Evolutionary conservation across 2,329 filamentous ascomycete species (phyloP).

Genomic region (Pezicula carpinea): DNA sequence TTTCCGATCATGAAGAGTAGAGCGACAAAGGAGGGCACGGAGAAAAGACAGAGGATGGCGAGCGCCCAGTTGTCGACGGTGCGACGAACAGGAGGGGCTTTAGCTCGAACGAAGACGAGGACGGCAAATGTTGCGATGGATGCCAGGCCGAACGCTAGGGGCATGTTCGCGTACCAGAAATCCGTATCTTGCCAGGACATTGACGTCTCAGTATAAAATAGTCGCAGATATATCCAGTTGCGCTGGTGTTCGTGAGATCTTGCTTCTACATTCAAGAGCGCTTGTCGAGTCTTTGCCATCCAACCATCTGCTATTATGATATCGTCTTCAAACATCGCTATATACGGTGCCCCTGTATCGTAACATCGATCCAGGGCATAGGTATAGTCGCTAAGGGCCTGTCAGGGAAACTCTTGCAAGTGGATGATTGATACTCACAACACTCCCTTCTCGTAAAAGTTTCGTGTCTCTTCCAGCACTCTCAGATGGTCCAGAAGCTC

Average conservation of each 20-base stretch:
- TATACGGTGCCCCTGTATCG: slow-evolving; percentile 27
- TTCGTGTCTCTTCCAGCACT: slow-evolving; percentile 20
- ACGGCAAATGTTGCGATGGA: neutral
- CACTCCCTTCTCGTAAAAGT: slow-evolving; percentile 30
- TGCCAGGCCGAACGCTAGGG: slow-evolving; percentile 2
- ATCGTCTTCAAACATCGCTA: slow-evolving; percentile 33
- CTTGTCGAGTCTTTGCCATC: slow-evolving; percentile 25
- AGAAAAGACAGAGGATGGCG: slow-evolving; percentile 3
- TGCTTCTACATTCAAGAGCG: slow-evolving; percentile 8
- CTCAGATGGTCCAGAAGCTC: slow-evolving; percentile 15
- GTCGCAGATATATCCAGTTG: slow-evolving; percentile 16
- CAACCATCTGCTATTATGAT: slow-evolving; percentile 33
- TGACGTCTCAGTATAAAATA: slow-evolving; percentile 19
- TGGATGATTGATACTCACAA: slow-evolving; percentile 18
- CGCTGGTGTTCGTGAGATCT: slow-evolving; percentile 3
- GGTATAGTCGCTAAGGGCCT: slow-evolving; percentile 23
- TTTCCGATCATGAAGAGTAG: slow-evolving; percentile 16
- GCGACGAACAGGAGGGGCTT: neutral
- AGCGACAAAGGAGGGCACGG: slow-evolving; percentile 9
- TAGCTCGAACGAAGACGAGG: neutral
- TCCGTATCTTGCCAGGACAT: slow-evolving; percentile 9
- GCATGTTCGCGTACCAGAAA: slow-evolving; percentile 10
- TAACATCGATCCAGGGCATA: slow-evolving; percentile 27
- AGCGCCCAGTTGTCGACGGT: slow-evolving; percentile 3
- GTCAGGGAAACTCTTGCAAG: neutral